A percentile compares a stretch with the other conserved stretches of the same genome.
Conservation (phyloP, 73 alveolate genomes). For the Tetrahymena malaccensis region DNA sequence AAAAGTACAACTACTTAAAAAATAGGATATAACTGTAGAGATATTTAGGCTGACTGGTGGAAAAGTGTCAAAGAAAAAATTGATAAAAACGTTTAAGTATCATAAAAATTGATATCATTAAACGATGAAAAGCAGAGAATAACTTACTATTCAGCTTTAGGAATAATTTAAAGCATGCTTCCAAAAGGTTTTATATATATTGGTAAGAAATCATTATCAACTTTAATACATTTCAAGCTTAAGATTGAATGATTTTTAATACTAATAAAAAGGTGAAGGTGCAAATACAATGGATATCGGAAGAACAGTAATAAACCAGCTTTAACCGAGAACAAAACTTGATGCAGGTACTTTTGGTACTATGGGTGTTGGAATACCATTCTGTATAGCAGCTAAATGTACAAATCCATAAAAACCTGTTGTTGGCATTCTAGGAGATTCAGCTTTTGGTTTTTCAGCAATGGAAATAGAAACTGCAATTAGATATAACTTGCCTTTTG, state of each 20-base stretch:
- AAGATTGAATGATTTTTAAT: too few species aligned
- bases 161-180: constrained; percentile 30
- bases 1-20: background rate
- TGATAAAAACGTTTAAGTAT: background rate
- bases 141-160: constrained; percentile 48
- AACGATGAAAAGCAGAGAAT: constrained; percentile 49
- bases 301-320: constrained; percentile 56
- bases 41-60: constrained; percentile 15
- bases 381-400: constrained; percentile 71
- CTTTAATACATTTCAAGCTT: too few species aligned
- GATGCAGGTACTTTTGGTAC: constrained; percentile 88
- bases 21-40: constrained; percentile 16
- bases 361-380: constrained; percentile 78
- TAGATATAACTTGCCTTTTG: constrained; percentile 55
- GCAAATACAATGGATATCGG: constrained; percentile 87
- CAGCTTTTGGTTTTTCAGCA: constrained; percentile 86
- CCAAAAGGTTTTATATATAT: constrained; percentile 64
- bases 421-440: constrained; percentile 75
- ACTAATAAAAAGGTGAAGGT: constrained; percentile 58
- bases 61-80: constrained; percentile 4
- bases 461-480: constrained; percentile 79
- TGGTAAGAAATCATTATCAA: background rate
- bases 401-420: constrained; percentile 52
- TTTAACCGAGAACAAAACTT: constrained; percentile 57
- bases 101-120: background rate